phyloP scores from a whole-genome alignment of 306 rosid species.

The Sindora glabra region DNA sequence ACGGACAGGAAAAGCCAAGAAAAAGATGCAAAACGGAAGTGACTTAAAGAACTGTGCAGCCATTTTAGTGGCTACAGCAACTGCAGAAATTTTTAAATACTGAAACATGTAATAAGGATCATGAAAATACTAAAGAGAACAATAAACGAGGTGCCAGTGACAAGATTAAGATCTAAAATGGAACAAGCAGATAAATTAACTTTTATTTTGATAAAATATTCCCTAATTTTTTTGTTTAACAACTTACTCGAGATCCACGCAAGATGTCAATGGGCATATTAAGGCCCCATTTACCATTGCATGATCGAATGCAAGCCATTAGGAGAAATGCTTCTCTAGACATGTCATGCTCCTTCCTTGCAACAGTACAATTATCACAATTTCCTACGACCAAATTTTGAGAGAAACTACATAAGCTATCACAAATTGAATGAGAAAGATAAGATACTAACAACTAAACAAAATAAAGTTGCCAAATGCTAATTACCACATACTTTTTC shows the following conservation, averaged over 20 bases:
- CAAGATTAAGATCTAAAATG: background rate
- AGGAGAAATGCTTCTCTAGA: conserved; percentile 85
- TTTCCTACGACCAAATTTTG: conserved; percentile 42
- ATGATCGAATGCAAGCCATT: conserved; percentile 78
- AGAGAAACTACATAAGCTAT: conserved; percentile 6
- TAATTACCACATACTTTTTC: background rate
- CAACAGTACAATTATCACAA: conserved; percentile 72
- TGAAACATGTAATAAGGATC: background rate
- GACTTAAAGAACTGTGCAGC: background rate
- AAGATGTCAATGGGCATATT: conserved; percentile 79
- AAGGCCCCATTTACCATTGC: conserved; percentile 65
- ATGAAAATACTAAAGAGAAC: background rate
- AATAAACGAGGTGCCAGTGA: background rate
- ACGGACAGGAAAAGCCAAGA: too few relatives aligned
- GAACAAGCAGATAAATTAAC: background rate
- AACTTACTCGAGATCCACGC: conserved; percentile 87
- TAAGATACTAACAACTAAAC: background rate
- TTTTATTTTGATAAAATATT: background rate
- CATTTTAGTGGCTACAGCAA: background rate
- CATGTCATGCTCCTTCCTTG: conserved; percentile 65
- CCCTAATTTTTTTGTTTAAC: conserved; percentile 6
- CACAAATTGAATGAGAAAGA: background rate
- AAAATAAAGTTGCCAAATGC: background rate
- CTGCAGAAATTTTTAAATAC: too few relatives aligned
- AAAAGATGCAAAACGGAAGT: background rate